Base-by-base conservation (phyloP, 1,284 basidiomycete species). In the Schizophyllum amplum region DNA sequence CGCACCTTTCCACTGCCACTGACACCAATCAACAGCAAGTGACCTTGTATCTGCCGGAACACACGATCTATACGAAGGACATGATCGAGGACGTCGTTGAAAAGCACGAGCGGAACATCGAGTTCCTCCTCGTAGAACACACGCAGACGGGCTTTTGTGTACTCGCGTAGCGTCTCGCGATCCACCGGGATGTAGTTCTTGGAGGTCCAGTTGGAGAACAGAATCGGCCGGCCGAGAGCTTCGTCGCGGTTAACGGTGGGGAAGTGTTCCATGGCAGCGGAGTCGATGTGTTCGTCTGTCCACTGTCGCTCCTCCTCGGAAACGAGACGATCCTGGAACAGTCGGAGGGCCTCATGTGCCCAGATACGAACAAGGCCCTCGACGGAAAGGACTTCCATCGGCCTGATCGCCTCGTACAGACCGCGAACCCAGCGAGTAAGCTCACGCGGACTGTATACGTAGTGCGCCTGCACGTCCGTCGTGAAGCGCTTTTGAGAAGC, bases 161-260 rank as follows among this genome's bases (percentile, higher is more conserved):
- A 99, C 66, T 98, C 95, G 53, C 97, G 86, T 9, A 99, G 83
- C 47, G 85, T 79, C 66, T 97, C 96, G 55, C 97, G 84, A 61
- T 97, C 93, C 52, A 99, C 96, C 2, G 94, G 87, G 57, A 97
- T 86, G 70, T 98, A 98, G 69, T 98, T 79, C 73, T 95, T 94
- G n/a, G 95, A 95, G 0, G 96, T 97, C 97, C 97, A 99, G 70
- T 99, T 98, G 4, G 94, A 97, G 79, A 95, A 99, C 33, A 99
- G 76, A 63, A 99, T 96, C 0, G 98, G 97, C 21, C 97, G 84
- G 23, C 67, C 72, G 24, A 99, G 80, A 1, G 92, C 90, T 67
- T 96, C 92, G 20, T 86, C 83, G 26, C 81, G 79, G 67, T 92
- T 87, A 69, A 98, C 87, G 5, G 89, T 94, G 0, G 95, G 95